Base-by-base conservation (phyloP, 768 basidiomycete genomes). In the Mycena chlorophos region DNA sequence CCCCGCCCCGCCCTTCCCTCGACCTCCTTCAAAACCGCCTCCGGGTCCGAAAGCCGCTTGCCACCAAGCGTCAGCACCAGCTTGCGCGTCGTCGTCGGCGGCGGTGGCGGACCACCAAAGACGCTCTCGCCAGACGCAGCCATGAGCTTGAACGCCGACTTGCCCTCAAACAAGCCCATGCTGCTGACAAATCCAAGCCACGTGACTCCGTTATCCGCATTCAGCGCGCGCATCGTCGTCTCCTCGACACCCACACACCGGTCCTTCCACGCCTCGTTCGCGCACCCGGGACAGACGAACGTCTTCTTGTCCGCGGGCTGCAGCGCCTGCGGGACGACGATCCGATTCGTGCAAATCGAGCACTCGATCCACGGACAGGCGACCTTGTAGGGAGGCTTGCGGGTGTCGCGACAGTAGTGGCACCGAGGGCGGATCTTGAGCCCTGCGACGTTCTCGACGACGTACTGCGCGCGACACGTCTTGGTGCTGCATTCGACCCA, bases 141-240 rank as follows among this genome's bases (percentile, higher is more conserved):
- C 54, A 66, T 62, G 25, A 69, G 54, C 60, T 69, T 69, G 64
- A 69, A 69, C 2, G 66, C 64, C 14, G 68, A 66, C 27, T 64
- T 63, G 22, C 63, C 63, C 28, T 48, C 46, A 19, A 69, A 63
- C 2, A 64, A 27, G 20, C 57, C 55, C 5, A n/a, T 30, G 39
- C 34, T 51, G 25, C 46, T 3, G 1, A 27, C 27, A 27, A 65
- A 60, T 12, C 66, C 68, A 16, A 69, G 61, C 68, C 66, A 69
- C 3, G 8, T 54, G 26, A 62, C 52, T 20, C 64, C 63, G 43
- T 69, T 69, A 40, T 68, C 55, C 3, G 31, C 28, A 49, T 51
- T 56, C 13, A 69, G 57, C 2, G 45, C 49, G 4, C 60, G 58
- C 5, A 49, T 30, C 0, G 64, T 65, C 5, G 63, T 63, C 22